Percentiles rank a stretch among this genome's conserved stretches.
phyloP scores from a whole-genome alignment of 139 green algal species.

The Haematococcus sp. region DNA sequence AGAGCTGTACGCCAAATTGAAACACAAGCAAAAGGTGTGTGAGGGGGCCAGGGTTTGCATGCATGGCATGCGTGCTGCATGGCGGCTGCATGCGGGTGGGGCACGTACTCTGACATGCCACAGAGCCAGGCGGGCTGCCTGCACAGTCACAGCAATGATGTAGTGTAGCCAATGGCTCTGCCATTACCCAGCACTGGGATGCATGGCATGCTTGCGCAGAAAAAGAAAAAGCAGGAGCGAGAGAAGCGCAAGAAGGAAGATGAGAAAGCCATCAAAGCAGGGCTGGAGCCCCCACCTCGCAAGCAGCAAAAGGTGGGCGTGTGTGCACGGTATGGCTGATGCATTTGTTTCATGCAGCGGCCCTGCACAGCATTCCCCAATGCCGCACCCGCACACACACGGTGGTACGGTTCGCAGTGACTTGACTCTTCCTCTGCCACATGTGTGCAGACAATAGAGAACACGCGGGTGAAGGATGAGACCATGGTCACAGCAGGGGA shows the following conservation, averaged over 20 bases:
- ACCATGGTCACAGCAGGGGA: constrained; percentile 76
- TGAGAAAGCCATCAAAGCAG: constrained; percentile 58
- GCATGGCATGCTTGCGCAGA: constrained; percentile 41
- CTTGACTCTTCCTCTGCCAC: neutral
- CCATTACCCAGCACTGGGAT: too few relatives aligned
- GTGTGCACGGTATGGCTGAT: neutral
- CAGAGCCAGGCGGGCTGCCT: neutral
- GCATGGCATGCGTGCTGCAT: neutral
- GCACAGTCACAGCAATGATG: neutral
- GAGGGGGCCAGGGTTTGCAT: neutral
- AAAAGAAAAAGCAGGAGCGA: constrained; percentile 68
- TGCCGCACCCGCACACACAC: neutral
- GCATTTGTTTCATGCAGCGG: neutral
- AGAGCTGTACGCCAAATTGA: constrained; percentile 77
- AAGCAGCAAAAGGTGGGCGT: constrained; percentile 65
- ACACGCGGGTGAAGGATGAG: constrained; percentile 81
- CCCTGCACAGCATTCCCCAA: neutral
- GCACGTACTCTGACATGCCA: neutral
- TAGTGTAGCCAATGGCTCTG: too few relatives aligned
- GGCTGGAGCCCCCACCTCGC: constrained; percentile 65
- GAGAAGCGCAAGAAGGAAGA: constrained; percentile 64
- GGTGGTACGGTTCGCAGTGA: neutral
- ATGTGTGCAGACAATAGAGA: constrained; percentile 79
- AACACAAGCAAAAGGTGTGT: constrained; percentile 68
- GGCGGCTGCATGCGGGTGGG: neutral